A percentile compares a stretch with the other conserved stretches of the same genome.
These are phyloP conservation scores for Coelastrella sp. DNA, from an alignment of 139 green algal species.

Conservation along the genomic window DNA sequence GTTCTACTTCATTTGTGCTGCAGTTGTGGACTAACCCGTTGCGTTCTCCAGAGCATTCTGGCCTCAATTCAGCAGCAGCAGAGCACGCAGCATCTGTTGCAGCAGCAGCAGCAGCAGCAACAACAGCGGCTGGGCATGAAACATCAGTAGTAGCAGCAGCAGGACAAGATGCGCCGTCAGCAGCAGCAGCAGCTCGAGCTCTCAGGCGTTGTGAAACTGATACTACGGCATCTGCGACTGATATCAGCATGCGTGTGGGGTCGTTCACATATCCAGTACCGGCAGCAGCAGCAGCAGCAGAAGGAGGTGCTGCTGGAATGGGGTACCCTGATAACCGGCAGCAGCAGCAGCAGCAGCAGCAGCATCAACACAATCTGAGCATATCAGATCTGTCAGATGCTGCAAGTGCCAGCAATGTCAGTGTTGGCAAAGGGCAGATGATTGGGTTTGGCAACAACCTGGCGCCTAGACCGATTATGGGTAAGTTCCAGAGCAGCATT, in stretches of 20 bases:
- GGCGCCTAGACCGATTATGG: neutral
- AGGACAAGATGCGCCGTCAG: neutral
- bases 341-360: conserved; percentile 28
- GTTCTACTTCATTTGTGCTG: too few relatives aligned
- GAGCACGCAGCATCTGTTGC: neutral
- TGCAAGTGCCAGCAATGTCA: conserved; percentile 5
- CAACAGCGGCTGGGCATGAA: neutral
- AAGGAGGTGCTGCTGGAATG: neutral
- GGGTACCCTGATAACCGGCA: conserved; percentile 5
- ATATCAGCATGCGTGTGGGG: neutral
- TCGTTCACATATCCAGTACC: neutral
- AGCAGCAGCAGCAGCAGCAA: neutral
- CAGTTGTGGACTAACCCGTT: conserved; percentile 37
- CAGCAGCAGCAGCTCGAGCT: conserved; percentile 10
- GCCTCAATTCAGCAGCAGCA: neutral
- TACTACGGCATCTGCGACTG: neutral
- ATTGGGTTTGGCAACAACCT: neutral
- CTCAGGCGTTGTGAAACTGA: neutral
- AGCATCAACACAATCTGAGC: conserved; percentile 17
- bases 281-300: neutral
- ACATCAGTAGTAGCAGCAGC: neutral
- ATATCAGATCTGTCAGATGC: conserved; percentile 20
- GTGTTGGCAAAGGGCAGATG: neutral
- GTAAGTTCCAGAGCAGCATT: neutral
- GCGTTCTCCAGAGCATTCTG: neutral